Base-by-base conservation (phyloP, 768 basidiomycete species). In the Podaxis mareebaensis region DNA sequence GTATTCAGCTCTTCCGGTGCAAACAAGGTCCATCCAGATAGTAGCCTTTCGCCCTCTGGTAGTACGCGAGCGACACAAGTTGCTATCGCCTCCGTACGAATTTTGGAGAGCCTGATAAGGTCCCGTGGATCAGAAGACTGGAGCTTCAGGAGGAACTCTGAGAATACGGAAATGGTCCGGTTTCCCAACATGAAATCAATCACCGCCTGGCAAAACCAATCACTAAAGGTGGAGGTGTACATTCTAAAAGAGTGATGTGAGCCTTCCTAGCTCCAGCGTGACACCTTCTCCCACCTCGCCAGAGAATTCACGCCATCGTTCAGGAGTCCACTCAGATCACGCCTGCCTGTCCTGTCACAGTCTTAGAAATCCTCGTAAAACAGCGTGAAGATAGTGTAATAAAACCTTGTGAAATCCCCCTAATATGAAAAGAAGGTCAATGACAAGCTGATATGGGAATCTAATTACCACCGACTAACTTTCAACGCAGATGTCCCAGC, bases 151-250 rank as follows among this genome's bases (percentile, higher is more conserved):
- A 97, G 77, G 72, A 99, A 99, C 74, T 99, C 96, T 7, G 93
- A 90, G 75, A 99, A 99, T 3, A 98, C 94, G 46, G 89, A 83
- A 8, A 89, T 72, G 1, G 90, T 93, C 59, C 96, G 89, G 73
- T 95, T 87, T 28, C 95, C 96, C 56, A 96, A 86, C 81, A 91
- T 86, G 69, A 88, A 96, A 74, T 95, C 92, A 68, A 99, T 95
- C 51, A 96, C 94, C 0, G 96, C 95, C 77, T 99, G 97, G 62
- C 85, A 89, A 75, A 98, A 99, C 91, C 95, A 99, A 75, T 99
- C 97, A 67, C 90, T 88, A 71, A 94, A 94, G 0, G 92, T 91
- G 20, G 93, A 89, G 10, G 91, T 90, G 76, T 89, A 94, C 88
- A 94, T 89, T 68, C 92, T 90, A 58, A n/a, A 60, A 36, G 40